These are phyloP conservation scores for Neophaeococcomyces aloes DNA, from an alignment of 2,329 filamentous ascomycete genomes.

Conservation along the genomic window DNA sequence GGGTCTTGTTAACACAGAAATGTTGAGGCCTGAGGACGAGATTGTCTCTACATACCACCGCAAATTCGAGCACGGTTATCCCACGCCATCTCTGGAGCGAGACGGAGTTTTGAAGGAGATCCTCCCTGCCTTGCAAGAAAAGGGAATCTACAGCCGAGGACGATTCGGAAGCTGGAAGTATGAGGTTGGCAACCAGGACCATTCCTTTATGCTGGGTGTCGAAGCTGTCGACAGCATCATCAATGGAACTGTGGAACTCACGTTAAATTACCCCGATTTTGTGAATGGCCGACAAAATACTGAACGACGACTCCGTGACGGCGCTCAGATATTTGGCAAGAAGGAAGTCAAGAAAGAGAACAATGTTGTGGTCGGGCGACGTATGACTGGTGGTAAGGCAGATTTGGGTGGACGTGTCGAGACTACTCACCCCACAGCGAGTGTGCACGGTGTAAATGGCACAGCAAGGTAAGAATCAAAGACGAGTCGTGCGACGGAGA, in stretches of 20 bases:
- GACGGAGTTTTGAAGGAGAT: conserved; percentile 89
- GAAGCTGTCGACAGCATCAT: conserved; percentile 86
- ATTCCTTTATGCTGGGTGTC: conserved; percentile 94
- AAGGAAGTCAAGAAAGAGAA: conserved; percentile 19
- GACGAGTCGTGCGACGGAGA: too few species aligned
- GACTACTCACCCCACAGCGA: too few species aligned
- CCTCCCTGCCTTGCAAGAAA: conserved; percentile 79
- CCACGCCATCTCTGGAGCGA: conserved; percentile 86
- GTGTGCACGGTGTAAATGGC: too few species aligned
- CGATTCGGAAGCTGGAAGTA: conserved; percentile 98
- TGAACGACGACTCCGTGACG: conserved; percentile 53
- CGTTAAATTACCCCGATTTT: conserved; percentile 93
- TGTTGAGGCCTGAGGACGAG: conserved; percentile 83
- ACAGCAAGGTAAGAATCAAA: too few species aligned
- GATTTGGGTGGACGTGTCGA: conserved; percentile 18
- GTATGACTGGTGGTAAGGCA: conserved; percentile 21
- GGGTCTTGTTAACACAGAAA: conserved; percentile 93
- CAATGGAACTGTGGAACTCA: conserved; percentile 80
- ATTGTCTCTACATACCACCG: conserved; percentile 98
- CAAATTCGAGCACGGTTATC: conserved; percentile 96
- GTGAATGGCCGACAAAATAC: conserved; percentile 63
- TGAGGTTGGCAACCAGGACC: conserved; percentile 94
- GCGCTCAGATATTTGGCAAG: conserved; percentile 48
- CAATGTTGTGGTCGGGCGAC: conserved; percentile 11
- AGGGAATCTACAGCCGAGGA: conserved; percentile 89